Percentiles rank a stretch among this genome's conserved stretches.
These are phyloP conservation scores for Neurospora hispaniola DNA, from an alignment of 495 filamentous ascomycete species.

Conservation along the genomic window DNA sequence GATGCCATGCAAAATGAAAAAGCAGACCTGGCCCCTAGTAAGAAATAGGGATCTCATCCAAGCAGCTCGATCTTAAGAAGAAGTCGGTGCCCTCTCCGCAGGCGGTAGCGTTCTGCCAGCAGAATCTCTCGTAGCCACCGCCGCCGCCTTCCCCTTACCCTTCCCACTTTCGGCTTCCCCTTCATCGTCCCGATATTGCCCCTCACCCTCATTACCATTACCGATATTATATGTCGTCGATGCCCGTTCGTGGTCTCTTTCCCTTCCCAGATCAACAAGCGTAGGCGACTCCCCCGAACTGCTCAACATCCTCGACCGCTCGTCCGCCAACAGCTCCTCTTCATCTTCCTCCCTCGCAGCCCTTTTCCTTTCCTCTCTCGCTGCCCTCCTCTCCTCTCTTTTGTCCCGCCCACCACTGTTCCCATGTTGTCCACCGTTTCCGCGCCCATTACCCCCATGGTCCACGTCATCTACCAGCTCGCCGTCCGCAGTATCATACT, in stretches of 20 bases:
- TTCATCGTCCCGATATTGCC: slow-evolving; percentile 19
- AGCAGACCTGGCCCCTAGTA: background rate
- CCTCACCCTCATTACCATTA: slow-evolving; percentile 1
- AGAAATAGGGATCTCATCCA: background rate
- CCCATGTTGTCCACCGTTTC: background rate
- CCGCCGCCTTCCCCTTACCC: slow-evolving; percentile 30
- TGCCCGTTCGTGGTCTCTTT: background rate
- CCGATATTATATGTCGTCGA: background rate
- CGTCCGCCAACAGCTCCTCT: slow-evolving; percentile 7
- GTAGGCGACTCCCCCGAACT: slow-evolving; percentile 20
- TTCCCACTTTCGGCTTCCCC: slow-evolving; percentile 26
- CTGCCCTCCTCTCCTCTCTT: background rate
- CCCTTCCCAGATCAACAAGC: slow-evolving; percentile 11
- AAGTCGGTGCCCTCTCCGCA: slow-evolving; percentile 27
- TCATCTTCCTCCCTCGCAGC: slow-evolving; percentile 5
- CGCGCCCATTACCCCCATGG: background rate
- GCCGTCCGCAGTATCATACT: slow-evolving; percentile 59
- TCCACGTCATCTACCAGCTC: slow-evolving; percentile 52
- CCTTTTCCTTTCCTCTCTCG: background rate
- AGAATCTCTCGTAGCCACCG: slow-evolving; percentile 25
- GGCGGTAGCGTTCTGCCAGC: slow-evolving; percentile 29
- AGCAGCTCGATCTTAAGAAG: slow-evolving; percentile 3
- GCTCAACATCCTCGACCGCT: slow-evolving; percentile 20
- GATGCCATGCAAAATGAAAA: slow-evolving; percentile 7
- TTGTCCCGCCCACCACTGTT: background rate